Base-by-base conservation (phyloP, 2,329 filamentous ascomycete species). In the Aspergillus versicolor region DNA sequence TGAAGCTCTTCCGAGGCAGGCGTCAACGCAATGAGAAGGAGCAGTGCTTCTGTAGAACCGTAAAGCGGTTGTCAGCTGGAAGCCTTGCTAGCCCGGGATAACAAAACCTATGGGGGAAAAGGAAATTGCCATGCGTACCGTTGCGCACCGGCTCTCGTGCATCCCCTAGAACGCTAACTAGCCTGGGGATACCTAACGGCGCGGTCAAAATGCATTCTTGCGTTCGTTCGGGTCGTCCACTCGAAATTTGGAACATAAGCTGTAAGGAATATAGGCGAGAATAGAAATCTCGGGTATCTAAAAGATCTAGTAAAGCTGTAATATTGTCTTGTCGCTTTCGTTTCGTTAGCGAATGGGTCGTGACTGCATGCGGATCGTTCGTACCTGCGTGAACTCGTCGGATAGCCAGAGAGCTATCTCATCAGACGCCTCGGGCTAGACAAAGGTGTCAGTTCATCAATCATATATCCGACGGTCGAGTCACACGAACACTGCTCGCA, bases 391-490 rank as follows among this genome's bases (percentile, higher is more conserved):
- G 73, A 99, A 99, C 75, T 97, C 93, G 76, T 99, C 94, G 53
- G 94, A 94, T 58, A 99, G 82, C 92, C 94, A 99, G 27, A 97
- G 80, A 17, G 89, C 89, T 66, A 99, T 95, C 75, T 99, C 94
- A 63, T 97, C 93, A 13, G 93, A 96, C 53, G 93, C 91, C 82
- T 97, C 93, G 32, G 91, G 81, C 91, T 95, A 70, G 81, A 61
- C 24, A 60, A 43, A 37, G 49, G 42, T 45, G 56, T 73, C 60
- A 74, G 69, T 54, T 63, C 45, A 48, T 32, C 7, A 4, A 24
- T 27, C 4, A 43, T 27, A 30, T 52, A 41, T 22, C 30, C 43
- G 13, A n/a, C 50, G 51, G 53, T 46, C 11, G 61, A 52, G 44
- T 42, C 21, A 58, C 60, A 79, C 82, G 62, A 63, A 84, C 82